Evolutionary conservation across 805 yeast species (phyloP).

Genomic region (Henningerozyma blattae): DNA sequence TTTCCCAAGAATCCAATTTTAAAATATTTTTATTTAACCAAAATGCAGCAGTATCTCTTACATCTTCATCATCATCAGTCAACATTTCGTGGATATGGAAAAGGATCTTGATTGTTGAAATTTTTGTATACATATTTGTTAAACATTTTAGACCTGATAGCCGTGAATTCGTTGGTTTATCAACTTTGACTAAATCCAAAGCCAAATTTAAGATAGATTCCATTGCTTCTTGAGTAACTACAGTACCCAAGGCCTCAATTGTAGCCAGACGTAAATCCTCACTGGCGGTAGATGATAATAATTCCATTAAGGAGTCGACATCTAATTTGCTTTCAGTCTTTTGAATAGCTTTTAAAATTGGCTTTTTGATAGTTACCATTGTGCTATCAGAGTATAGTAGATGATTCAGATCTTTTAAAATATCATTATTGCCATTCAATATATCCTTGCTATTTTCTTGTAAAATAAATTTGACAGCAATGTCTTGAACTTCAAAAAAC

Average conservation of each 20-base stretch:
- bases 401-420: neutral
- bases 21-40: slow-evolving; percentile 27
- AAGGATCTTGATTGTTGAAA: slow-evolving; percentile 3
- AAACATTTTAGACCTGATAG: slow-evolving; percentile 16
- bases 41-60: slow-evolving; percentile 37
- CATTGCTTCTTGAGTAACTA: slow-evolving; percentile 18
- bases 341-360: slow-evolving; percentile 27
- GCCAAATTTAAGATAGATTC: slow-evolving; percentile 5
- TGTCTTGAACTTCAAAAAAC: slow-evolving; percentile 34
- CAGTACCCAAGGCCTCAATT: slow-evolving; percentile 40
- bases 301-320: slow-evolving; percentile 10
- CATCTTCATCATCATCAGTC: slow-evolving; percentile 56
- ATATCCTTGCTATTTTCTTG: neutral
- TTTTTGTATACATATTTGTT: slow-evolving; percentile 5
- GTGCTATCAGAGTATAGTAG: neutral
- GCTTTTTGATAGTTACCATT: slow-evolving; percentile 28
- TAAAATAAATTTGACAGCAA: slow-evolving; percentile 27
- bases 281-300: slow-evolving; percentile 24
- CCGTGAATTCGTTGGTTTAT: slow-evolving; percentile 14
- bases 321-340: slow-evolving; percentile 10
- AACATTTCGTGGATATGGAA: slow-evolving; percentile 28
- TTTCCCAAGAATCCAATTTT: slow-evolving; percentile 5
- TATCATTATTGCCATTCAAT: neutral
- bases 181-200: slow-evolving; percentile 9
- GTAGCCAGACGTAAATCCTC: slow-evolving; percentile 39